A percentile compares a stretch with the other conserved stretches of the same genome.
Conservation (phyloP, 306 rosid species). For the Sechiopsis laciniata region DNA sequence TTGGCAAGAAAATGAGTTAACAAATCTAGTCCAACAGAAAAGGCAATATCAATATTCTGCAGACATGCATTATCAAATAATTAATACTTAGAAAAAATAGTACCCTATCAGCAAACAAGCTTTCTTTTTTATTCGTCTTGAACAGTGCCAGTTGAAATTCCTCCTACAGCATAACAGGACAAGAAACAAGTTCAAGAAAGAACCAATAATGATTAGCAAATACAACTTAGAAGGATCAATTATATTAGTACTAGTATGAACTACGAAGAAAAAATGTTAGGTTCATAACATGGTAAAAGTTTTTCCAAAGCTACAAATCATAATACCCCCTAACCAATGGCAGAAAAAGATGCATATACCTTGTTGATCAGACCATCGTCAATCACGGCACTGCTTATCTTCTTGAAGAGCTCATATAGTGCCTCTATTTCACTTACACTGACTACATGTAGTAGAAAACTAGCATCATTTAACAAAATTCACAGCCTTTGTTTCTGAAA, state of each 20-base stretch:
- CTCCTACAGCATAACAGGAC: constrained; percentile 48
- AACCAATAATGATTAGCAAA: neutral
- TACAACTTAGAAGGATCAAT: neutral
- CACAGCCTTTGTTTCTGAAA: neutral
- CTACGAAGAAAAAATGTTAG: neutral
- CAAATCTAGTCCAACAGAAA: neutral
- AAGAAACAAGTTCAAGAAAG: neutral
- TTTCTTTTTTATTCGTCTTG: constrained; percentile 96
- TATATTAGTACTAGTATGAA: neutral
- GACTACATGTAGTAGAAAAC: constrained; percentile 47
- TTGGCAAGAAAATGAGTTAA: neutral
- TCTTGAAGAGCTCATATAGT: constrained; percentile 91
- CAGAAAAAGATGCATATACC: constrained; percentile 37
- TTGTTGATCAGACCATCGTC: constrained; percentile 95
- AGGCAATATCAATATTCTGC: neutral
- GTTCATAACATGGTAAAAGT: constrained; percentile 5
- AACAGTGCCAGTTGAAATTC: constrained; percentile 94
- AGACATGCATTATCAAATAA: constrained; percentile 11
- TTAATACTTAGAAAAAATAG: constrained; percentile 7
- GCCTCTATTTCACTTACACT: constrained; percentile 98
- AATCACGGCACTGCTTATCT: constrained; percentile 92
- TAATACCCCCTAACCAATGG: neutral
- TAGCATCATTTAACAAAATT: neutral
- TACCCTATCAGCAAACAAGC: constrained; percentile 97
- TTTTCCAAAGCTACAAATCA: constrained; percentile 1